phyloP scores from a whole-genome alignment of 208 protist species.

The Leptomonas seymouri region DNA sequence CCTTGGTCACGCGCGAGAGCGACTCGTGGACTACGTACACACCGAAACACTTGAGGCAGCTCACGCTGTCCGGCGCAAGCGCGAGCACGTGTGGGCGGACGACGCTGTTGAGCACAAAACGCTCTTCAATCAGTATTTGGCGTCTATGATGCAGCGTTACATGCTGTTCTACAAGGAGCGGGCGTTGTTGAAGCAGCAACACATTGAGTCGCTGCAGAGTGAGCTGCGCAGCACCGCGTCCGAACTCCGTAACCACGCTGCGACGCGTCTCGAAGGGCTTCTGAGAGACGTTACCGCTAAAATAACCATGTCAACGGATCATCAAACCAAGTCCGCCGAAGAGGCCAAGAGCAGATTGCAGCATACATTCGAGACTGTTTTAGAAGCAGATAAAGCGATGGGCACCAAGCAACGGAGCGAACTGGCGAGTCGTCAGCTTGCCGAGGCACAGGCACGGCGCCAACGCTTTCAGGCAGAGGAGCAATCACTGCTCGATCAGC shows the following conservation, averaged over 20 bases:
- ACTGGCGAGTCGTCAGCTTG: conserved; percentile 39
- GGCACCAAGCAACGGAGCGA: conserved; percentile 38
- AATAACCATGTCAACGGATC: conserved; percentile 21
- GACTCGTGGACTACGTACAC: conserved; percentile 68
- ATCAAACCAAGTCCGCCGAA: conserved; percentile 20
- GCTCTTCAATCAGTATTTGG: conserved; percentile 39
- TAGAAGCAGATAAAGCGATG: conserved; percentile 45
- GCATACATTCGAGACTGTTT: conserved; percentile 29
- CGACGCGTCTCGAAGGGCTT: conserved; percentile 33
- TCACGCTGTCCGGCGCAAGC: conserved; percentile 39
- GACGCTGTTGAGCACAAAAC: conserved; percentile 49
- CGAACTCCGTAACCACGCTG: conserved; percentile 24
- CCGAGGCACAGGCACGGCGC: conserved; percentile 41
- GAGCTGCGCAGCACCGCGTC: conserved; percentile 24
- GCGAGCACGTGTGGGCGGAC: conserved; percentile 43
- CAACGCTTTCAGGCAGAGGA: conserved; percentile 48
- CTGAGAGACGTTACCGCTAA: conserved; percentile 34
- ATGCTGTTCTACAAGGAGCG: conserved; percentile 50
- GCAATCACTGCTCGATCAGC: conserved; percentile 44
- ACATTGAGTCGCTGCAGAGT: conserved; percentile 36
- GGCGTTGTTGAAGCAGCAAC: conserved; percentile 36
- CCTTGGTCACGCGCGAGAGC: conserved; percentile 32
- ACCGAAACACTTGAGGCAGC: conserved; percentile 47
- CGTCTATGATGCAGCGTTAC: conserved; percentile 47
- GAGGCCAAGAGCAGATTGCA: conserved; percentile 27